Conservation (phyloP, 2,329 filamentous ascomycete genomes). For the Botrytis pseudocinerea region DNA sequence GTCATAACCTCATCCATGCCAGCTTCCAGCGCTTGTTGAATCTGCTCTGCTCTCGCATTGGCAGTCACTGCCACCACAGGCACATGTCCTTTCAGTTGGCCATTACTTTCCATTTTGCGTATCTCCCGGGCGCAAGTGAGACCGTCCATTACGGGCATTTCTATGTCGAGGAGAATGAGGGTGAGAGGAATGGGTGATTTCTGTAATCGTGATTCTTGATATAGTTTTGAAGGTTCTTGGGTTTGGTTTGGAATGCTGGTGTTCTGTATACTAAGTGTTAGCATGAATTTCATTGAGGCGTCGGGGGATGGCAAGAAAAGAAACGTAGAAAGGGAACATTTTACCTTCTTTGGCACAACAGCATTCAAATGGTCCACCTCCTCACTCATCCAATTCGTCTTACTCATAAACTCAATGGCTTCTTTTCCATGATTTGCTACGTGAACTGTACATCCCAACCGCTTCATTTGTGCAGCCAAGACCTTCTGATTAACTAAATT, state of each 20-base stretch:
- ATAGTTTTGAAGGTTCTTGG: not conserved
- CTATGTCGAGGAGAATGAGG: constrained; percentile 74
- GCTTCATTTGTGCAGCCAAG: constrained; percentile 52
- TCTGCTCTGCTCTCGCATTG: constrained; percentile 73
- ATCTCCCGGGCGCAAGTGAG: constrained; percentile 70
- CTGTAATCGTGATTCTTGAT: not conserved
- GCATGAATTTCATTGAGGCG: not conserved
- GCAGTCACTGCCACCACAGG: constrained; percentile 76
- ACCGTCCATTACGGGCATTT: constrained; percentile 83
- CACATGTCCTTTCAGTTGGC: constrained; percentile 60
- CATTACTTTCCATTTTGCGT: constrained; percentile 62
- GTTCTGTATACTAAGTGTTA: not conserved
- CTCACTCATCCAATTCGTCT: constrained; percentile 47
- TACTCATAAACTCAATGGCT: constrained; percentile 47
- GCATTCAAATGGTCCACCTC: constrained; percentile 8
- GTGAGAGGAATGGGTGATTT: not conserved
- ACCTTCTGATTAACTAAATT: constrained; percentile 62
- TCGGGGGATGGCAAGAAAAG: not conserved
- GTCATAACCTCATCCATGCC: constrained; percentile 78
- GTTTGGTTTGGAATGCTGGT: not conserved
- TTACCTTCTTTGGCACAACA: constrained; percentile 51
- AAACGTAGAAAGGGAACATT: not conserved
- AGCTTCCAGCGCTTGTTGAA: constrained; percentile 65
- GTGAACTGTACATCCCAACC: constrained; percentile 44
- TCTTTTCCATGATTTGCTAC: constrained; percentile 60